Evolutionary conservation across 148 eudicot species (phyloP), one percentile per base, ranked within the genome.

Genomic region (Camellia japonica): DNA sequence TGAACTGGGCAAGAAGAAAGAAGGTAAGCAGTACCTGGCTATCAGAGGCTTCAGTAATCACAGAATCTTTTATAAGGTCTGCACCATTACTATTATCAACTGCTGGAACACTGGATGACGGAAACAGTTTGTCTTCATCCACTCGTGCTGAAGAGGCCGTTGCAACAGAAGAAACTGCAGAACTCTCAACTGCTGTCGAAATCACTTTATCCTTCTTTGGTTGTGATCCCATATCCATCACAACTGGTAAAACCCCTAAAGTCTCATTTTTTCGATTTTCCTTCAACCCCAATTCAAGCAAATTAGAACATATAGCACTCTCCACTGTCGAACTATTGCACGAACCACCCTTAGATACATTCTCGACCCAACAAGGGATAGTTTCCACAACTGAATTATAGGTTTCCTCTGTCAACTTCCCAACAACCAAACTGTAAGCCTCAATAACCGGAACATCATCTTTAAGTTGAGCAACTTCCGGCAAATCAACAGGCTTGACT

Each of bases 11-110:
- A 71, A 20, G 10, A 16, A 67, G 38, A 52, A 60, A 41, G 44
- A 63, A 16, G 62, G 38, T n/a, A 62, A 60, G 12, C 19, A 46
- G 6, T 84, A 90, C 95, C 94, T 82, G 88, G 66, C 81, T 84
- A 52, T 87, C 87, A 18, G 84, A 78, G 76, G 44, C 12, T 82
- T 86, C 90, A 43, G 86, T 88, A 70, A 73, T 74, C 83, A 60
- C 76, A 77, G 84, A 61, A 55, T 82, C 87, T 77, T 87, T 87
- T 58, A 61, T 80, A 56, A 78, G 77, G 62, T 82, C 87, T 74
- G 71, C 84, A 63, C 74, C 85, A 30, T 73, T 71, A 64, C 68
- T 58, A 55, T 65, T 69, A 75, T 81, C 78, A 79, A 61, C 73
- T 54, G n/a, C 49, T 69, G 89, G 80, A 68, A 72, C 58, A 79